Base-by-base conservation (phyloP, 2,329 filamentous ascomycete genomes). In the Fusarium duplospermum region DNA sequence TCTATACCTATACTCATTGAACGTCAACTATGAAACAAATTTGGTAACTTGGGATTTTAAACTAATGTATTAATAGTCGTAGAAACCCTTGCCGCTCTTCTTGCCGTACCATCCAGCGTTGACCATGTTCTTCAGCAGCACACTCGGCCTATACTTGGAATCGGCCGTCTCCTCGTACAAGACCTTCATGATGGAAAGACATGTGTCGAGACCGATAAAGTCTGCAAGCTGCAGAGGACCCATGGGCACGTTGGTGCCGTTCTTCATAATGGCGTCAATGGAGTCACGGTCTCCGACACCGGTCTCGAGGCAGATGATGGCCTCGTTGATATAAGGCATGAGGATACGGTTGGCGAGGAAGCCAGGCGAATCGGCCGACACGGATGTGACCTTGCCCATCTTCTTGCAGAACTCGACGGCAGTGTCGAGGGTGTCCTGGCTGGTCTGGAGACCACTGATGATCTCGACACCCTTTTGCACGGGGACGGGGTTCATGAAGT, bases 311-410 rank as follows among this genome's bases (percentile, higher is more conserved):
- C 96, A 99, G 74, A 98, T 96, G 77, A 99, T 88, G 10, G 97
- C 96, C 85, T 99, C 96, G 82, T 99, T 99, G 86, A 99, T 98
- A 82, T 99, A 99, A 0, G 96, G 96, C 96, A 99, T 99, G 69
- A 99, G 86, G 71, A 99, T 99, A 11, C 96, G 89, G 83, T 99
- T 99, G 35, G 96, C 96, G 27, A 99, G 87, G 86, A 99, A 99
- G 2, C 96, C 96, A 0, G 96, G 96, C 0, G 93, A 91, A 83
- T 99, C 96, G 18, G 94, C 93, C 16, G 94, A 97, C 33, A 93
- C 90, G 4, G 95, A 97, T 0, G 95, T 86, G 62, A 98, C 89
- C 86, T 99, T 99, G 79, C 95, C 96, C 94, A 99, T 97, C 69
- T 91, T 91, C 84, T 93, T 91, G 84, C 96, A 96, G 81, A 99